Base-by-base conservation (phyloP, 768 basidiomycete species). In the Mycena sanguinolenta region DNA sequence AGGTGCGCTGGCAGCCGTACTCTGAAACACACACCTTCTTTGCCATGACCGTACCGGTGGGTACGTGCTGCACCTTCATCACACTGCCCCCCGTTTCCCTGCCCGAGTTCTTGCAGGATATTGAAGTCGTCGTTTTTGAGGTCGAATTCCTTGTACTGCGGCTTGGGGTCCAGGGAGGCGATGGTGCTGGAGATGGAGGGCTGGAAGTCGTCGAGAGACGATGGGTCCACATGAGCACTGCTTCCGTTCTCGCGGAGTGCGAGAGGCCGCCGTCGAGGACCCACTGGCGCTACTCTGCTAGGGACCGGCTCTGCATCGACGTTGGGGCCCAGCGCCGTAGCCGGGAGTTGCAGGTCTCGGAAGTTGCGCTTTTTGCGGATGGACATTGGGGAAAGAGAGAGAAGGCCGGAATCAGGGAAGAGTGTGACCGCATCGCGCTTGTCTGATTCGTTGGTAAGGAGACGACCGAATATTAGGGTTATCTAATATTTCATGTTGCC, bases 31-130 rank as follows among this genome's bases (percentile, higher is more conserved):
- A 66, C 76, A 92, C 98, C 91, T 99, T 99, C 84, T 98, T 97
- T 4, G 98, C 98, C 97, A 99, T 99, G 75, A 96, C 88, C 19
- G 92, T 95, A 46, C 92, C 92, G 38, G 96, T 95, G 17, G 95
- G 96, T 14, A 89, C 86, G 78, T 99, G 98, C 81, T 97, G 91
- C 21, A 98, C 97, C 82, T 95, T 95, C 82, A 96, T 96, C 55
- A 99, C 98, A 59, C 97, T 98, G 61, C 98, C 98, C n/a, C 4
- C 98, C 97, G 77, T 99, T 99, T 9, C 98, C 98, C 73, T 94
- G 92, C 4, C 98, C 98, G 3, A 99, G 87, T 80, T 99, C 98
- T 69, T 90, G 87, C 55, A 99, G 78, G 72, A 95, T 93, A 79
- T 92, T 92, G 77, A 99, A 85, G 78, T 99, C 98, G 74, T 92